Evolutionary conservation across 345 rosid species (phyloP).

Genomic region (Clausena lansium): DNA sequence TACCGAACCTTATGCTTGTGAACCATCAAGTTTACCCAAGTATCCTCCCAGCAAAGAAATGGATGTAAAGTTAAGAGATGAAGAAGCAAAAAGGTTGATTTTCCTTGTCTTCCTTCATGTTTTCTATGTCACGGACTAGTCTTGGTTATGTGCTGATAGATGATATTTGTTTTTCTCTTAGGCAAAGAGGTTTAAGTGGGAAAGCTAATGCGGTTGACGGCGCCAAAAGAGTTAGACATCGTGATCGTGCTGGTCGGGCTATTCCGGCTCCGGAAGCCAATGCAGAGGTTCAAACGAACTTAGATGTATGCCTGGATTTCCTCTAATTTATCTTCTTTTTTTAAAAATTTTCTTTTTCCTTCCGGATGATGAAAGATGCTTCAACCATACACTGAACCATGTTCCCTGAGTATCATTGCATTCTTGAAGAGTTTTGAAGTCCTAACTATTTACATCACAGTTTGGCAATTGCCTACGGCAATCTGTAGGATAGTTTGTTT

Average conservation of each 20-base stretch:
- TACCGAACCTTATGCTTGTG: slow-evolving; percentile 76
- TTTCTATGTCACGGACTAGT: slow-evolving; percentile 6
- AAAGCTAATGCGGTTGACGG: slow-evolving; percentile 59
- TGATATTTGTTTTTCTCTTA: slow-evolving; percentile 22
- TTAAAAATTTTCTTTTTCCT: background rate
- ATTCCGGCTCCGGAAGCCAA: slow-evolving; percentile 90
- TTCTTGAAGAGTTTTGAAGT: slow-evolving; percentile 7
- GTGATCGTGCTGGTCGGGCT: slow-evolving; percentile 58
- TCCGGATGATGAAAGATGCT: background rate
- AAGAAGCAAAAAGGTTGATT: slow-evolving; percentile 75
- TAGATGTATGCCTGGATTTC: slow-evolving; percentile 43
- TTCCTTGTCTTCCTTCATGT: slow-evolving; percentile 16
- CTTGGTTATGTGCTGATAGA: slow-evolving; percentile 20
- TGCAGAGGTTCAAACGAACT: slow-evolving; percentile 71
- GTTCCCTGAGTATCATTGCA: background rate
- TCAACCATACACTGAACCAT: background rate
- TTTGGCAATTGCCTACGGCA: background rate
- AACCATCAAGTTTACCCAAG: slow-evolving; percentile 80
- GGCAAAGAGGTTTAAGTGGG: slow-evolving; percentile 54
- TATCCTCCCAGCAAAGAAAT: slow-evolving; percentile 94
- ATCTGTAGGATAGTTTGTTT: background rate
- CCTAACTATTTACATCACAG: background rate
- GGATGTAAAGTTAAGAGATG: slow-evolving; percentile 76
- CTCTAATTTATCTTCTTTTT: background rate
- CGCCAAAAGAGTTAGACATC: slow-evolving; percentile 44